A percentile compares a stretch with the other conserved stretches of the same genome.
Conservation (phyloP, 1,139 yeast species). For the Kurtzmaniella quercitrusa region DNA sequence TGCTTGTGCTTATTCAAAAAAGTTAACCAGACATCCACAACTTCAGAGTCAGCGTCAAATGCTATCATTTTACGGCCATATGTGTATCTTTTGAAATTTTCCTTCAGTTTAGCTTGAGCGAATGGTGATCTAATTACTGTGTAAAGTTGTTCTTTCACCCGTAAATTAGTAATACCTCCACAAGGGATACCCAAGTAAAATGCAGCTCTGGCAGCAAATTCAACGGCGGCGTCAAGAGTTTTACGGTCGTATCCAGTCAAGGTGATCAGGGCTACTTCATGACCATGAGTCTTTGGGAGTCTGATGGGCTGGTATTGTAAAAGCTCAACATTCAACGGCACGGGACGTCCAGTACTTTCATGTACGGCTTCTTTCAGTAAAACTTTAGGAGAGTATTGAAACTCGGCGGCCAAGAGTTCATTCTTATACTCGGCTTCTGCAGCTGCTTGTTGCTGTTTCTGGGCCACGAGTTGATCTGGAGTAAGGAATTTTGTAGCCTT, state of each 20-base stretch:
- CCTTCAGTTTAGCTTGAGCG: conserved; percentile 91
- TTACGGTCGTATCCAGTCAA: conserved; percentile 71
- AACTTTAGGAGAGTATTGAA: conserved; percentile 40
- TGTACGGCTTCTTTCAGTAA: conserved; percentile 29
- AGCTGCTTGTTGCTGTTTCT: conserved; percentile 22
- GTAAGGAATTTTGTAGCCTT: conserved; percentile 16
- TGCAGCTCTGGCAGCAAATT: conserved; percentile 87
- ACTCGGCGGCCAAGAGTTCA: conserved; percentile 25
- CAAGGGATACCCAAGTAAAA: conserved; percentile 85
- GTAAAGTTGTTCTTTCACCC: conserved; percentile 67
- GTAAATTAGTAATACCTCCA: conserved; percentile 57
- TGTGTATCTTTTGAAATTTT: conserved; percentile 88
- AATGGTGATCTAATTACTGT: conserved; percentile 93
- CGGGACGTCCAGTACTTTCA: conserved; percentile 41
- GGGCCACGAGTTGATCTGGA: conserved; percentile 29
- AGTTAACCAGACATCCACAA: conserved; percentile 77
- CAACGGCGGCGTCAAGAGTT: conserved; percentile 71
- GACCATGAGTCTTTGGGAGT: conserved; percentile 64
- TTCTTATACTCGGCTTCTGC: conserved; percentile 29
- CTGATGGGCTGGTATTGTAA: conserved; percentile 79
- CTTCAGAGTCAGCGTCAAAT: conserved; percentile 84
- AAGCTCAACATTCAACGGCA: conserved; percentile 81
- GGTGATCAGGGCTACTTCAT: conserved; percentile 66
- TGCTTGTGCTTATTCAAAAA: conserved; percentile 74
- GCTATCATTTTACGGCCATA: conserved; percentile 69